Base-by-base conservation (phyloP, 371 early-diverging fungal species). In the Mucor plumbeus region DNA sequence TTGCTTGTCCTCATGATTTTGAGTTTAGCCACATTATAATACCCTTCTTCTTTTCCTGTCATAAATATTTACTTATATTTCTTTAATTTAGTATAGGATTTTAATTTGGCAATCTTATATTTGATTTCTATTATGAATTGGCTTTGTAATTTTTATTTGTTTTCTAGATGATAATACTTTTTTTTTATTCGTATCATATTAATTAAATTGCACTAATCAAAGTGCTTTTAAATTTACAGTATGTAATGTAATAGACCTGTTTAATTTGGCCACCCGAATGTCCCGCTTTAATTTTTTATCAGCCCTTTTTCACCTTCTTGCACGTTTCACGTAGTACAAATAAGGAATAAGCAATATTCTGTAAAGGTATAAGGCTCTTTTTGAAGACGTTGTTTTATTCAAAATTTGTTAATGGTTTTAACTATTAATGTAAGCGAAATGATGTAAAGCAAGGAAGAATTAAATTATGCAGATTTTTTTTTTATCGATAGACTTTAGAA, bases 291-390 rank as follows among this genome's bases (percentile, higher is more conserved):
- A 53, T 31, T 53, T 59, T 14, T 59, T 31, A 61, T 61, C 61
- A 61, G 61, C 59, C 59, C 59, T 59, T 43, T 59, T 59, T 59
- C 26, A 44, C 5, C 44, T 17, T 44, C 21, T 47, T 50, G 26
- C 44, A 47, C 61, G 61, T 61, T 61, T 61, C 61, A 61, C 61
- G 61, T 50, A 26, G 50, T 50, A 50, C 50, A 50, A 26, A 11
- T 50, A 50, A 11, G 9, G 26, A n/a, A 4, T 26, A 8, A 21
- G 11, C 21, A 38, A 38, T 38, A 38, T 11, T 38, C 11, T 38
- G 38, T 26, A 26, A 26, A 26, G 26, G 3, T 26, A 26, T 26
- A 26, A 26, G 26, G 3, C 3, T 26, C 26, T 26, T 3, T 26
- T 26, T 26, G 26, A 26, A 26, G 3, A 26, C 26, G 26, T 26